phyloP scores from a whole-genome alignment of 1,139 yeast species.

The Suhomyces choctaworum region DNA sequence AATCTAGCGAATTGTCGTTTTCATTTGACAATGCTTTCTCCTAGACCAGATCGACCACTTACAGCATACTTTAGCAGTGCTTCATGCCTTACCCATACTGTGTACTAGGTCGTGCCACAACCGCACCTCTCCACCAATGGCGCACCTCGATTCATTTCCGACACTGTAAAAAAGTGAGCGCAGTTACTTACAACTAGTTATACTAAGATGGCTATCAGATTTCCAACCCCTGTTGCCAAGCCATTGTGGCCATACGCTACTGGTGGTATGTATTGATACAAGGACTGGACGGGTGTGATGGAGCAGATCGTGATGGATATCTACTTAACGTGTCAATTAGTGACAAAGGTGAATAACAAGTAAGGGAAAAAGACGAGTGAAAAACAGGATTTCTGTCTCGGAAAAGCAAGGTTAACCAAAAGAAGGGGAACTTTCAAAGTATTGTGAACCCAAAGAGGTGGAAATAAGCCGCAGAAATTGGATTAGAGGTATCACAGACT shows the following conservation, averaged over 20 bases:
- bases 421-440: too few species aligned
- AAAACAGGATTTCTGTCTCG: too few species aligned
- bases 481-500: too few species aligned
- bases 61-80: too few species aligned
- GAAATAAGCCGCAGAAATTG: too few species aligned
- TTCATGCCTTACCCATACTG: too few species aligned
- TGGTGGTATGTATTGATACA: constrained; percentile 45
- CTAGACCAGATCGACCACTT: too few species aligned
- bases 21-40: too few species aligned
- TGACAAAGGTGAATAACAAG: not conserved
- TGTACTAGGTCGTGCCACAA: constrained; percentile 10
- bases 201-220: constrained; percentile 26
- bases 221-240: constrained; percentile 50
- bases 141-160: constrained; percentile 11
- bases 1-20: too few species aligned
- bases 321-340: not conserved
- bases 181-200: constrained; percentile 1
- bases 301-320: not conserved
- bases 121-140: constrained; percentile 11
- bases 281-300: not conserved
- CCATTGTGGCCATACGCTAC: constrained; percentile 51
- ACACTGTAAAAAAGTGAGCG: constrained; percentile 11
- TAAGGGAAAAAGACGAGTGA: not conserved
- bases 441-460: too few species aligned
- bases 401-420: too few species aligned